Base-by-base conservation (phyloP, 352 stramenopile species). In the Plasmopara muralis region DNA sequence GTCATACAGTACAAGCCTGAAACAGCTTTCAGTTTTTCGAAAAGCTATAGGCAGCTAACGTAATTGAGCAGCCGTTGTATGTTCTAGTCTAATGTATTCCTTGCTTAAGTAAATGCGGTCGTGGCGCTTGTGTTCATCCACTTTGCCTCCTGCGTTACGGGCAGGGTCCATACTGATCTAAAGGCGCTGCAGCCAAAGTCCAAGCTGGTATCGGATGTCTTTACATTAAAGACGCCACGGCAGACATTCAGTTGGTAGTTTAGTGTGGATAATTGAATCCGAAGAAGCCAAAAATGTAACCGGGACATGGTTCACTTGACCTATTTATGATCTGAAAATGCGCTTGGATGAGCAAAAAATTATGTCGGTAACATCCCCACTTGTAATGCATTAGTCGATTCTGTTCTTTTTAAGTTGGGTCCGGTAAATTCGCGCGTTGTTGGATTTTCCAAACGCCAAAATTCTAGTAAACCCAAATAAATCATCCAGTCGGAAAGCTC, bases 41-140 rank as follows among this genome's bases (percentile, higher is more conserved):
- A 43, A 45, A 16, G 7, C 6, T 1, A 16, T 13, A 6, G 51
- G 34, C 0, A 47, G 15, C 4, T 39, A 7, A 16, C 31, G 30
- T 13, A 56, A 41, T 12, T 56, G 41, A 14, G 20, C 12, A 10
- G 51, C 28, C 14, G 51, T 47, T 8, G 42, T 33, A 8, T 31
- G 13, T 47, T 51, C 35, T 8, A 4, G n/a, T 31, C 29, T 18
- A 15, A 43, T 1, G n/a, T 51, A 57, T 51, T 50, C 34, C 47
- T 57, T n/a, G 9, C 51, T 41, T 2, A 57, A 8, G 35, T 51
- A 20, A 57, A 40, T 57, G 34, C 14, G 51, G n/a, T 7, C 20
- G 20, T 3, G 20, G 20, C 20, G 20, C 3, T 25, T 25, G 20
- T 25, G 20, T 3, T 25, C 20, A 25, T 3, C 20, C 20, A 25